Percentiles rank a stretch among this genome's conserved stretches.
These are phyloP conservation scores for Blastobotrys muscicola DNA, from an alignment of 805 yeast genomes.

Conservation along the genomic window DNA sequence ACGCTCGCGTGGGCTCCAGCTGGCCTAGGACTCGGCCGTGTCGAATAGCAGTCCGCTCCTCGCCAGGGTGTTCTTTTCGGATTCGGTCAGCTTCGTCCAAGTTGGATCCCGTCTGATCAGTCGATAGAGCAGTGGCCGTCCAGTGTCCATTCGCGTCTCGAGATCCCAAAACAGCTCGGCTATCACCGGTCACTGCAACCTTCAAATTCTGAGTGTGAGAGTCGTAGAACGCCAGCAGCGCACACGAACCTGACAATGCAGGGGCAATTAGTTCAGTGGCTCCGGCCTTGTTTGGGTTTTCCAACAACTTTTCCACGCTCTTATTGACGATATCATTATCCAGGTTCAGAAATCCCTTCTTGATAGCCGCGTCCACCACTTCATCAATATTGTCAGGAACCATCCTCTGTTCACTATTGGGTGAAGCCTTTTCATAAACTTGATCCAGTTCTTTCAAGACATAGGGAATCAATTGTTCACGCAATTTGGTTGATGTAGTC, in stretches of 20 bases:
- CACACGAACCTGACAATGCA: slow-evolving; percentile 93
- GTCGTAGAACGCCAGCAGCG: slow-evolving; percentile 78
- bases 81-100: slow-evolving; percentile 78
- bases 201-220: slow-evolving; percentile 59
- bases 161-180: slow-evolving; percentile 79
- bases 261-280: slow-evolving; percentile 76
- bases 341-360: slow-evolving; percentile 66
- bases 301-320: slow-evolving; percentile 59
- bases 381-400: slow-evolving; percentile 49
- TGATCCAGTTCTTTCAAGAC: slow-evolving; percentile 72
- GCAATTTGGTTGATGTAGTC: slow-evolving; percentile 78
- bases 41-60: slow-evolving; percentile 61
- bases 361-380: slow-evolving; percentile 69
- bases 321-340: slow-evolving; percentile 82
- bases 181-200: slow-evolving; percentile 95
- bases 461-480: slow-evolving; percentile 65
- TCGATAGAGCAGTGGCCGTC: slow-evolving; percentile 79
- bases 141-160: slow-evolving; percentile 49
- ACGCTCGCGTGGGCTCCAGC: slow-evolving; percentile 90
- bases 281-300: slow-evolving; percentile 48
- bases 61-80: slow-evolving; percentile 83
- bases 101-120: slow-evolving; percentile 93
- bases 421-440: slow-evolving; percentile 41
- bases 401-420: slow-evolving; percentile 35
- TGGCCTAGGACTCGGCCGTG: slow-evolving; percentile 89